Evolutionary conservation across 2,329 filamentous ascomycete genomes (phyloP).

Genomic region (Aspergillus ibericus): DNA sequence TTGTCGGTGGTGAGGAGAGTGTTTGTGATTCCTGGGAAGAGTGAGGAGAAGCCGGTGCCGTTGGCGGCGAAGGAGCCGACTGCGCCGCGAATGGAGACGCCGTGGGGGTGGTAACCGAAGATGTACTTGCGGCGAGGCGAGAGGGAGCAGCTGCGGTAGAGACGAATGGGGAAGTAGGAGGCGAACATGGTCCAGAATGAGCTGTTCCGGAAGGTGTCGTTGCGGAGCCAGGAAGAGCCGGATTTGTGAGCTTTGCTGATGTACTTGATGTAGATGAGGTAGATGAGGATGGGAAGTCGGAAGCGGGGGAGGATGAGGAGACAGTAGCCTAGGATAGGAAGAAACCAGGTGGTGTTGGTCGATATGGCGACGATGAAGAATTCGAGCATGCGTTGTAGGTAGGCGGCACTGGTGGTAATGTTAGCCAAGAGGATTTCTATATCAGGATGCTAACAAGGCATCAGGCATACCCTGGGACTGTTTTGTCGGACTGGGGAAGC

Average conservation of each 20-base stretch:
- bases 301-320: background rate
- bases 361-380: background rate
- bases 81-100: constrained; percentile 82
- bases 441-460: background rate
- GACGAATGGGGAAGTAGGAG: constrained; percentile 75
- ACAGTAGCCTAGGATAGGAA: background rate
- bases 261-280: background rate
- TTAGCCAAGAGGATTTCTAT: background rate
- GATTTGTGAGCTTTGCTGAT: background rate
- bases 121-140: constrained; percentile 77
- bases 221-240: background rate
- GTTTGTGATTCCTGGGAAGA: constrained; percentile 86
- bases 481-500: background rate
- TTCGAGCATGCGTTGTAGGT: background rate
- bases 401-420: background rate
- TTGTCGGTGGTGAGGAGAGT: constrained; percentile 79
- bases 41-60: constrained; percentile 71
- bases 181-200: constrained; percentile 77
- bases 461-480: background rate
- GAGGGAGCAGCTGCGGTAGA: constrained; percentile 75
- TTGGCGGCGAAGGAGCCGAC: constrained; percentile 80
- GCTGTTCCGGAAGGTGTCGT: constrained; percentile 64
- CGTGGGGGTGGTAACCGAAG: constrained; percentile 85
- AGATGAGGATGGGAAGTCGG: background rate
- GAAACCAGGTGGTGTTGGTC: background rate